Base-by-base conservation (phyloP, 2,329 filamentous ascomycete species). In the Botryotinia globosa region DNA sequence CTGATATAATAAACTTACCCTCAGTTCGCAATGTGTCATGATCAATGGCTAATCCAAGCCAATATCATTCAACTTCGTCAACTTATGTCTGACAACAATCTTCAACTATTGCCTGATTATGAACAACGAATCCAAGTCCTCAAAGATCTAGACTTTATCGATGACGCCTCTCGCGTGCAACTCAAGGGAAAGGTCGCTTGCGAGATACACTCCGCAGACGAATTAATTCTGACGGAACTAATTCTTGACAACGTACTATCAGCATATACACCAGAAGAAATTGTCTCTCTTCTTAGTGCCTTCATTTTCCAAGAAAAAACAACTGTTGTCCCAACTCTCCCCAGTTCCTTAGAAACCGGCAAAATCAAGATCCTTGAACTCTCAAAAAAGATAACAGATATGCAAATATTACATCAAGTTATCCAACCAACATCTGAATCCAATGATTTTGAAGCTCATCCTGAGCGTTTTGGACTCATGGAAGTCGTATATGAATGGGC, bases 401-500 rank as follows among this genome's bases (percentile, higher is more conserved):
- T 95, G 69, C 96, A 99, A 84, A 94, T 93, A 22, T 85, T 92
- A 74, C 91, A 97, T 79, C 96, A 99, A 83, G 95, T 99, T 44
- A 95, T 98, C 73, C 89, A 97, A 73, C 93, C 92, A 0, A 88
- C 91, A 1, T 95, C 98, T 72, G 95, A 98, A 80, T 92, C 91
- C 73, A 97, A 97, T 79, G 95, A 98, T 82, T 98, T 98, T 80
- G 92, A 93, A 51, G 94, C 90, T 74, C 88, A 91, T 71, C 94
- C 94, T 2, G 48, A 58, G 18, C 88, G 95, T 16, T 99, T 99
- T 80, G 96, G 95, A 1, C 87, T 99, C 72, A 94, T 97, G 81
- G 96, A 99, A 82, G 96, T 99, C 0, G 97, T 99, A 48, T 98
- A 98, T 81, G 96, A 99, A 82, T 99, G 96, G 96, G 96, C 96